Conservation (phyloP, 306 rosid species). For the Echinosophora koreensis region DNA sequence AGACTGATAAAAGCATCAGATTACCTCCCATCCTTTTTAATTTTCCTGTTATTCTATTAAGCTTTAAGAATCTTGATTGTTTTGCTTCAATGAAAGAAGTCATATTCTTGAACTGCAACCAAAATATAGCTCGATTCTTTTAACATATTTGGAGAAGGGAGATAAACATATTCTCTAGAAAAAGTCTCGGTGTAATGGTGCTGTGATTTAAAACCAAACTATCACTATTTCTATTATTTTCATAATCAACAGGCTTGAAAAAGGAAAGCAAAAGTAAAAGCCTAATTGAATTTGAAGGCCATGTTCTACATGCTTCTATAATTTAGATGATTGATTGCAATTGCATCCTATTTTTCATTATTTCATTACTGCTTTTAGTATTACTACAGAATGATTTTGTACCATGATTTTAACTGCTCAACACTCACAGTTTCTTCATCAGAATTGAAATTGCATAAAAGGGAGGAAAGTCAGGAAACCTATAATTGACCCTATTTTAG, state of each 20-base stretch:
- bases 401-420: neutral
- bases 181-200: neutral
- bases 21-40: neutral
- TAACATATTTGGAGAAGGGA: neutral
- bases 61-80: neutral
- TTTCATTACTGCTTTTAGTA: slow-evolving; percentile 1
- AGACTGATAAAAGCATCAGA: neutral
- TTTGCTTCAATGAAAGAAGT: neutral
- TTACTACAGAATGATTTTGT: neutral
- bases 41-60: neutral
- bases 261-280: neutral
- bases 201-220: neutral
- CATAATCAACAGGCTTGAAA: neutral
- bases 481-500: neutral
- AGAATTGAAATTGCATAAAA: neutral
- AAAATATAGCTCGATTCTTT: neutral
- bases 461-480: neutral
- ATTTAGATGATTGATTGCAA: neutral
- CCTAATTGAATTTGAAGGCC: neutral
- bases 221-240: neutral
- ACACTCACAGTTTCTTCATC: neutral
- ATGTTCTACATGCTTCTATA: slow-evolving; percentile 1
- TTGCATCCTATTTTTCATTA: neutral
- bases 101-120: neutral
- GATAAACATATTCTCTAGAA: neutral